These are phyloP conservation scores for Escovopsis weberi DNA, from an alignment of 2,329 filamentous ascomycete species.

Conservation along the genomic window DNA sequence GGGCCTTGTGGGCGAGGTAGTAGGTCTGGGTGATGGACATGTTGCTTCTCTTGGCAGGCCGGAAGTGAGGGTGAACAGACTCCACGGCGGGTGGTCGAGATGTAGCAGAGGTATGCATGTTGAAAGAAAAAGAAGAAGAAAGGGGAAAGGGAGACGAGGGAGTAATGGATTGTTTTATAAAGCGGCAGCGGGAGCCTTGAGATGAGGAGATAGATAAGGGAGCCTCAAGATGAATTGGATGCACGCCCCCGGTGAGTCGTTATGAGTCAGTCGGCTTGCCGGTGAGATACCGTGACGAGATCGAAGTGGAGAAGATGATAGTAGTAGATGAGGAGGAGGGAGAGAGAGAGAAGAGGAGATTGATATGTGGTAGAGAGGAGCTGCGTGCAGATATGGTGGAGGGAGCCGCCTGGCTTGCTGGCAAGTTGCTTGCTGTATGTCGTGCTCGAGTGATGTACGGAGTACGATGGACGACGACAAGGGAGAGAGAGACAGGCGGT, in stretches of 20 bases:
- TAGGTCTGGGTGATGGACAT: constrained; percentile 99
- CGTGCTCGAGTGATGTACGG: neutral
- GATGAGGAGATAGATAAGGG: no score
- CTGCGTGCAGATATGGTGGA: no score
- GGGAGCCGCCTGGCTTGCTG: no score
- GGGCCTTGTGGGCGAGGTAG: constrained; percentile 92
- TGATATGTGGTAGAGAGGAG: constrained; percentile 6
- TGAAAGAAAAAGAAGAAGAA: constrained; percentile 7
- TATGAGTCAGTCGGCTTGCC: constrained; percentile 11
- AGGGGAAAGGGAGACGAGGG: neutral
- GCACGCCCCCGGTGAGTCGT: no score
- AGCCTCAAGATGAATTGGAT: no score
- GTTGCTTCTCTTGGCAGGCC: constrained; percentile 47
- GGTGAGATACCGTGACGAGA: neutral
- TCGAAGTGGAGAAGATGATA: no score
- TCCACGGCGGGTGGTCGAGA: constrained; percentile 13
- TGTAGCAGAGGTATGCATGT: constrained; percentile 17
- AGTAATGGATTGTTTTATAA: neutral
- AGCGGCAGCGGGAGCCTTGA: neutral
- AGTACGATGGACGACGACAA: constrained; percentile 3
- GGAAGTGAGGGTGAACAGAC: constrained; percentile 14
- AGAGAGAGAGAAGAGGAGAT: constrained; percentile 9
- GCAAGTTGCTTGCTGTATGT: neutral
- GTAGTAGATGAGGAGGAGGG: neutral
- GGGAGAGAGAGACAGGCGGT: constrained; percentile 8